These are phyloP conservation scores for Termitomyces sp. DNA, from an alignment of 768 basidiomycete genomes.

Conservation along the genomic window DNA sequence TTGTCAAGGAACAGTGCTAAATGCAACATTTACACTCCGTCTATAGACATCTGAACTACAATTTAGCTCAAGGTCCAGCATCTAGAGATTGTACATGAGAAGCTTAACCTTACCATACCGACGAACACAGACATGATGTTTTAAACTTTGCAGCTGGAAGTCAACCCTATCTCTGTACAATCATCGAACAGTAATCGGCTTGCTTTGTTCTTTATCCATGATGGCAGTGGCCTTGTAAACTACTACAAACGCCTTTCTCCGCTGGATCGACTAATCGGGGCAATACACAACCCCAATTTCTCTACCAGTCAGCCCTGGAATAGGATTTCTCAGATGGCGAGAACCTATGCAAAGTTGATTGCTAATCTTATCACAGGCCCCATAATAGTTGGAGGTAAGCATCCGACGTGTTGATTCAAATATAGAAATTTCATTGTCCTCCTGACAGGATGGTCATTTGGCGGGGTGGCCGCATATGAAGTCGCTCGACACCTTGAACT, in stretches of 20 bases:
- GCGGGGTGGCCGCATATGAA: conserved; percentile 71
- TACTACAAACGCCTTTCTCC: conserved; percentile 46
- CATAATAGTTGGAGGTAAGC: conserved; percentile 58
- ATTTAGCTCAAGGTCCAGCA: neutral
- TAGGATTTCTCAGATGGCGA: conserved; percentile 51
- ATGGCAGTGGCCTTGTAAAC: conserved; percentile 62
- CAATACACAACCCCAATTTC: conserved; percentile 56
- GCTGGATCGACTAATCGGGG: conserved; percentile 56
- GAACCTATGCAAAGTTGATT: conserved; percentile 43
- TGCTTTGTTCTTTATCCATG: conserved; percentile 68
- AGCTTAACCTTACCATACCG: neutral
- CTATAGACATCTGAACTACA: neutral
- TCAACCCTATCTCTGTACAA: conserved; percentile 36
- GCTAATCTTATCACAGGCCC: conserved; percentile 30
- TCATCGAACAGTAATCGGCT: conserved; percentile 17
- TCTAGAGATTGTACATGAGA: neutral
- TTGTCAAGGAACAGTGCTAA: neutral
- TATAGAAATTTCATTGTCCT: neutral
- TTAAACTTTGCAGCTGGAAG: conserved; percentile 23
- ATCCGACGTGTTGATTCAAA: neutral
- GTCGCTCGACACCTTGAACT: conserved; percentile 47
- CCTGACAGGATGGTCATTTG: conserved; percentile 71
- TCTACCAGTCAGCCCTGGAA: conserved; percentile 42
- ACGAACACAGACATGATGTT: conserved; percentile 11
- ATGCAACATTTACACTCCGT: neutral